Evolutionary conservation across 2,329 filamentous ascomycete genomes (phyloP).

Genomic region (Penicillium digitatum): DNA sequence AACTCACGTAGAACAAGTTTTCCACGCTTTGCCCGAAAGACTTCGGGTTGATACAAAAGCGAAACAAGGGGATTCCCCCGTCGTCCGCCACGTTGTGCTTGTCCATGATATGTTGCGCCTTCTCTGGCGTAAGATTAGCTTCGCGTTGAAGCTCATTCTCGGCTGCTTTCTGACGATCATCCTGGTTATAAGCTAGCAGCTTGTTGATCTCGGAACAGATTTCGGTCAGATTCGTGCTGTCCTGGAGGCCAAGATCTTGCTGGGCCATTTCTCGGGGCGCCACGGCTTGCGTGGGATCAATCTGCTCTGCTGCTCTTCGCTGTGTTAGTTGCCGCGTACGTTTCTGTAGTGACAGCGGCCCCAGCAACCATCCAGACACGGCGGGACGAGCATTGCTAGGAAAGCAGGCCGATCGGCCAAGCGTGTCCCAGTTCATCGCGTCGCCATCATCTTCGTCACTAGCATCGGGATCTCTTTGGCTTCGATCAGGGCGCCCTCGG

Average conservation of each 20-base stretch:
- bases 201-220: constrained; percentile 72
- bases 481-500: constrained; percentile 34
- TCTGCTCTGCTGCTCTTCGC: constrained; percentile 64
- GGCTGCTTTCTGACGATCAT: constrained; percentile 47
- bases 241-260: constrained; percentile 69
- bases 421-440: constrained; percentile 77
- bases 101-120: constrained; percentile 55
- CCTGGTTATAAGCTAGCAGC: constrained; percentile 50
- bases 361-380: constrained; percentile 77
- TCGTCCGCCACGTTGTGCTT: constrained; percentile 62
- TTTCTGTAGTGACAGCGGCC: constrained; percentile 84
- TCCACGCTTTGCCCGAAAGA: constrained; percentile 95
- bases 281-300: constrained; percentile 63
- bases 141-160: constrained; percentile 41
- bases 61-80: constrained; percentile 72
- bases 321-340: constrained; percentile 67
- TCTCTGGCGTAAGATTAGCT: constrained; percentile 37
- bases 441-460: constrained; percentile 67
- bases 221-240: constrained; percentile 72
- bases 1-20: constrained; percentile 95
- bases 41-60: constrained; percentile 82
- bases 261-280: constrained; percentile 73
- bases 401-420: constrained; percentile 74
- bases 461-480: constrained; percentile 50
- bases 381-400: constrained; percentile 70